These are phyloP conservation scores for Mucor indicus DNA, from an alignment of 371 early-diverging fungal species.

Conservation along the genomic window DNA sequence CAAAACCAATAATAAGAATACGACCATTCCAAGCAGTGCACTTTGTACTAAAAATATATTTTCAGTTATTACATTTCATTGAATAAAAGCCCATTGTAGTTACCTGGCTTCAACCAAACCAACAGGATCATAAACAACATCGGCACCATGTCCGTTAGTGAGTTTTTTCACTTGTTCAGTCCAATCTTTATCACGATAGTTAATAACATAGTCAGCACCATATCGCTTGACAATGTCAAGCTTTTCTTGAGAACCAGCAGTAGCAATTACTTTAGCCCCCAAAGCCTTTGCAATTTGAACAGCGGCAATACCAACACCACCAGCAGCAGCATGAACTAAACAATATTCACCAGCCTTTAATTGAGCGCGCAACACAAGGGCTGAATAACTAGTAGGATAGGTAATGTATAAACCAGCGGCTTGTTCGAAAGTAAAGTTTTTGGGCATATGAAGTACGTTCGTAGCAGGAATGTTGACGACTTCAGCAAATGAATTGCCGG, in stretches of 20 bases:
- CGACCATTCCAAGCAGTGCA: slow-evolving; percentile 89
- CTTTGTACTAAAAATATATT: slow-evolving; percentile 39
- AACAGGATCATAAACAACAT: slow-evolving; percentile 80
- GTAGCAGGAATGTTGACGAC: slow-evolving; percentile 49
- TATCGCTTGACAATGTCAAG: slow-evolving; percentile 60
- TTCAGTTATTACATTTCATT: background rate
- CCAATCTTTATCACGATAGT: slow-evolving; percentile 82
- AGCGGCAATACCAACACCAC: slow-evolving; percentile 70
- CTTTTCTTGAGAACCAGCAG: slow-evolving; percentile 76
- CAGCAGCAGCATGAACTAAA: slow-evolving; percentile 82
- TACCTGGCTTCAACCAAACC: slow-evolving; percentile 69
- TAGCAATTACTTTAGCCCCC: slow-evolving; percentile 86
- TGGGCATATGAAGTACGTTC: slow-evolving; percentile 64
- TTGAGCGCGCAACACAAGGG: slow-evolving; percentile 68
- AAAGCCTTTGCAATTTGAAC: slow-evolving; percentile 69
- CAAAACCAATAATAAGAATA: slow-evolving; percentile 85
- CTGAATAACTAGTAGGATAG: slow-evolving; percentile 81
- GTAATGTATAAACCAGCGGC: slow-evolving; percentile 80
- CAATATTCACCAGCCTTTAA: slow-evolving; percentile 64
- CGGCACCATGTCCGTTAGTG: slow-evolving; percentile 68
- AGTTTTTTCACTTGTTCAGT: slow-evolving; percentile 66
- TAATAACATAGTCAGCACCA: slow-evolving; percentile 80
- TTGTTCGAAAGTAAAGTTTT: slow-evolving; percentile 68
- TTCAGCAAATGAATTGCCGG: slow-evolving; percentile 69
- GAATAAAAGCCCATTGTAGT: background rate